Percentiles rank a stretch among this genome's conserved stretches.
Conservation (phyloP, 78 protist species). For the Tieghemostelium lacteum region DNA sequence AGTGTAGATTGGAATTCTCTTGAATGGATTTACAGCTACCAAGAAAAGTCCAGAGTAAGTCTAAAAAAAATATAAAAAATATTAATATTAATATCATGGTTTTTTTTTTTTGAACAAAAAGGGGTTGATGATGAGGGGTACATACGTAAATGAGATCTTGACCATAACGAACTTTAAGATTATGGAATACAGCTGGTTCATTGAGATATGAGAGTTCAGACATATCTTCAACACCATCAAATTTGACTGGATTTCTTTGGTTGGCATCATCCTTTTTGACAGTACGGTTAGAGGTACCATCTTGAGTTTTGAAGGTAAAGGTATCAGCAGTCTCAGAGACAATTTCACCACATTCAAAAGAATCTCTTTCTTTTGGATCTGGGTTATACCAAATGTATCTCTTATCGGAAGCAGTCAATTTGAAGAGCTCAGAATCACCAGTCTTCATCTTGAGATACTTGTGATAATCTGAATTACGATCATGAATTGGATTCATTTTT, state of each 20-base stretch:
- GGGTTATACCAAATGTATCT: constrained; percentile 76
- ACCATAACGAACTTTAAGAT: constrained; percentile 89
- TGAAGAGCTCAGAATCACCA: constrained; percentile 40
- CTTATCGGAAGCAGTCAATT: constrained; percentile 73
- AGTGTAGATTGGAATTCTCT: constrained; percentile 90
- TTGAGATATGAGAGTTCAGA: constrained; percentile 90
- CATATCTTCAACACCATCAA: constrained; percentile 94
- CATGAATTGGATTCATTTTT: constrained; percentile 81
- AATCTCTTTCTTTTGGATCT: constrained; percentile 74
- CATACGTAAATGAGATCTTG: constrained; percentile 88
- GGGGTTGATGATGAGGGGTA: background rate
- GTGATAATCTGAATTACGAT: constrained; percentile 64
- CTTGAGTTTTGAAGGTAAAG: constrained; percentile 38
- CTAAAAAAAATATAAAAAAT: background rate
- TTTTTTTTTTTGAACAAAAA: too few relatives aligned
- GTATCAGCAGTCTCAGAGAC: constrained; percentile 52
- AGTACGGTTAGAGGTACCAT: constrained; percentile 20
- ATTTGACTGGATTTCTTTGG: constrained; percentile 88
- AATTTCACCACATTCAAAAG: constrained; percentile 75
- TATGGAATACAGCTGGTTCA: constrained; percentile 94
- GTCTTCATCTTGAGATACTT: constrained; percentile 37
- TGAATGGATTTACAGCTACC: constrained; percentile 96
- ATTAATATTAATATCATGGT: background rate
- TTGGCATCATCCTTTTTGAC: constrained; percentile 82
- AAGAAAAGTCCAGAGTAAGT: constrained; percentile 95